phyloP scores from a whole-genome alignment of 2,329 filamentous ascomycete species.

The Trichoderma atroviride region DNA sequence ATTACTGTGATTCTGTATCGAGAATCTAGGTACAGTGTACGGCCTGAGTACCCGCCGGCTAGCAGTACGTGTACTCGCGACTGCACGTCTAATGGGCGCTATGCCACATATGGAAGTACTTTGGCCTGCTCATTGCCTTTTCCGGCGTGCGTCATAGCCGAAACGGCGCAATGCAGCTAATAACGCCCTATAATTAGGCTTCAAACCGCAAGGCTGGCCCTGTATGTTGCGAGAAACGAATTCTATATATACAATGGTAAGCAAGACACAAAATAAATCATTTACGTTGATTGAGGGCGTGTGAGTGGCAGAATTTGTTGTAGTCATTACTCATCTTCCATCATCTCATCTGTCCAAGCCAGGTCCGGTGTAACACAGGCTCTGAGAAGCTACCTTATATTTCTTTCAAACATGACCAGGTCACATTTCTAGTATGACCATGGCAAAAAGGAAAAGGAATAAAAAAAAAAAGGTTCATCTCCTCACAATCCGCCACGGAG shows the following conservation, averaged over 20 bases:
- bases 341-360: neutral
- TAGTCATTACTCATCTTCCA: neutral
- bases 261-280: neutral
- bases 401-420: neutral
- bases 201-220: neutral
- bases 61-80: neutral
- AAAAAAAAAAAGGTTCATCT: neutral
- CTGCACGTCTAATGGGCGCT: conserved; percentile 18
- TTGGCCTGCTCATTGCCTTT: conserved; percentile 7
- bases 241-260: neutral
- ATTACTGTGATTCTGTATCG: too few species aligned
- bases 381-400: neutral
- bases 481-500: conserved; percentile 55
- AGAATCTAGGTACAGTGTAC: neutral
- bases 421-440: neutral
- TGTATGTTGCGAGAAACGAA: neutral
- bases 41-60: neutral
- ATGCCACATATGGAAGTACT: conserved; percentile 16
- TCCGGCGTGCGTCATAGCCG: conserved; percentile 4
- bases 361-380: neutral
- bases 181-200: neutral
- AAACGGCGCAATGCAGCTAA: neutral
- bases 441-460: neutral
- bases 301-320: neutral
- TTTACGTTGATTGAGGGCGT: neutral